Evolutionary conservation across 768 basidiomycete genomes (phyloP).

Genomic region (Vararia minispora): DNA sequence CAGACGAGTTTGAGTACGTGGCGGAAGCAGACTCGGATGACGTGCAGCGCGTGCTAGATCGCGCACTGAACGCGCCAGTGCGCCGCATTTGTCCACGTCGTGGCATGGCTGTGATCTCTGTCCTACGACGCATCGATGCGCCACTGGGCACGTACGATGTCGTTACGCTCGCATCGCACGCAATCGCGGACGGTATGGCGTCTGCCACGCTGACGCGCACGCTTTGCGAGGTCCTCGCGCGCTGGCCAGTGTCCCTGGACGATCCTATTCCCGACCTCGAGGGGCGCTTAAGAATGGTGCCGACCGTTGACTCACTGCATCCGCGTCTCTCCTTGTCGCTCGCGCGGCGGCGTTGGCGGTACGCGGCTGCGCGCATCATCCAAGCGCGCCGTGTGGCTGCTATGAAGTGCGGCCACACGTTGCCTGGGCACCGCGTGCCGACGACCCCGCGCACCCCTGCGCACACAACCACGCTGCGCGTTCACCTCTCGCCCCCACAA

Average conservation of each 20-base stretch:
- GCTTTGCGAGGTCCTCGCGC: constrained; percentile 33
- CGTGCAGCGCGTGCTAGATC: too few relatives aligned
- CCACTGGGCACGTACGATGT: constrained; percentile 30
- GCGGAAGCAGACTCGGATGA: constrained; percentile 25
- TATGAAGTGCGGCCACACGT: constrained; percentile 43
- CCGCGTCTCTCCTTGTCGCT: constrained; percentile 23
- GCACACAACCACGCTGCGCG: constrained; percentile 19
- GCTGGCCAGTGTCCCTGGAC: constrained; percentile 6
- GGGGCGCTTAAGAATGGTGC: constrained; percentile 29
- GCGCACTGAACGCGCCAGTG: too few relatives aligned
- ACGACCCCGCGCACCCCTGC: constrained; percentile 27
- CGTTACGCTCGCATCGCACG: constrained; percentile 34
- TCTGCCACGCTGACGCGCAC: constrained; percentile 30
- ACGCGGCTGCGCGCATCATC: constrained; percentile 30
- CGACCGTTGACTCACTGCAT: constrained; percentile 27
- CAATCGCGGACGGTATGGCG: constrained; percentile 38
- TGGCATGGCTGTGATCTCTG: too few relatives aligned
- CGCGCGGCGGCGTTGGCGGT: constrained; percentile 33
- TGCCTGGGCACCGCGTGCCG: constrained; percentile 32
- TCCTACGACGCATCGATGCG: too few relatives aligned
- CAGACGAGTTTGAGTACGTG: constrained; percentile 29
- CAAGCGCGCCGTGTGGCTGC: constrained; percentile 22
- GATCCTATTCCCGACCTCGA: constrained; percentile 25
- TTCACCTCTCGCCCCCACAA: too few relatives aligned
- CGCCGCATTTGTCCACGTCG: too few relatives aligned